These are phyloP conservation scores for Cystobasidium onofrii DNA, from an alignment of 768 basidiomycete genomes.

Conservation along the genomic window DNA sequence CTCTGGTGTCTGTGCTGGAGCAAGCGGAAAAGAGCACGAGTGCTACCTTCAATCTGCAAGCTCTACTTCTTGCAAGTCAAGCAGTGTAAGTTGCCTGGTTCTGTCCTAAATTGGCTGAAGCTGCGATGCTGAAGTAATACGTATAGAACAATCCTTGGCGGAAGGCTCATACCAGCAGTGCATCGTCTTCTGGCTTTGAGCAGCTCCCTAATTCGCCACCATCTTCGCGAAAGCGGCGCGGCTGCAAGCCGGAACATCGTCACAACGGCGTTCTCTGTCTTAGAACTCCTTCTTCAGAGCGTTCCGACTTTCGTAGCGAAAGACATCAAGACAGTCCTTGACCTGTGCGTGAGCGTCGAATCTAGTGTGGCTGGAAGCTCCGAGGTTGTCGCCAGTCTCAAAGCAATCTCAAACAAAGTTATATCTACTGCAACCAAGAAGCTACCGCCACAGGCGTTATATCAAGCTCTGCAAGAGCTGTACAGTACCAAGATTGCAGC, in stretches of 20 bases:
- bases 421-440: slow-evolving; percentile 56
- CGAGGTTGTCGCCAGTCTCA: slow-evolving; percentile 53
- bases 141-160: slow-evolving; percentile 53
- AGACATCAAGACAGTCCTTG: slow-evolving; percentile 41
- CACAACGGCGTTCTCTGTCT: slow-evolving; percentile 48
- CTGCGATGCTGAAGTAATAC: not conserved
- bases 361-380: not conserved
- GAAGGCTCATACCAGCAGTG: slow-evolving; percentile 79
- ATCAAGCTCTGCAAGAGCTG: slow-evolving; percentile 51
- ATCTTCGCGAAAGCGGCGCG: not conserved
- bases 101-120: not conserved
- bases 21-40: not conserved
- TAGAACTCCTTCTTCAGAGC: slow-evolving; percentile 62
- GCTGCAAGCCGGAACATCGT: not conserved
- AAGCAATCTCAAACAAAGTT: not conserved
- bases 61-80: not conserved
- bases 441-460: slow-evolving; percentile 58
- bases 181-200: slow-evolving; percentile 58
- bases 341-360: slow-evolving; percentile 33
- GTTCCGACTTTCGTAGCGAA: slow-evolving; percentile 63
- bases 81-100: not conserved
- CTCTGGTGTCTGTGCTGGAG: not conserved
- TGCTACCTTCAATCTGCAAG: not conserved
- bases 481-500: slow-evolving; percentile 48
- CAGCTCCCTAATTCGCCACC: slow-evolving; percentile 30